Evolutionary conservation across 768 basidiomycete genomes (phyloP).

Genomic region (Lentinula guzmanii): DNA sequence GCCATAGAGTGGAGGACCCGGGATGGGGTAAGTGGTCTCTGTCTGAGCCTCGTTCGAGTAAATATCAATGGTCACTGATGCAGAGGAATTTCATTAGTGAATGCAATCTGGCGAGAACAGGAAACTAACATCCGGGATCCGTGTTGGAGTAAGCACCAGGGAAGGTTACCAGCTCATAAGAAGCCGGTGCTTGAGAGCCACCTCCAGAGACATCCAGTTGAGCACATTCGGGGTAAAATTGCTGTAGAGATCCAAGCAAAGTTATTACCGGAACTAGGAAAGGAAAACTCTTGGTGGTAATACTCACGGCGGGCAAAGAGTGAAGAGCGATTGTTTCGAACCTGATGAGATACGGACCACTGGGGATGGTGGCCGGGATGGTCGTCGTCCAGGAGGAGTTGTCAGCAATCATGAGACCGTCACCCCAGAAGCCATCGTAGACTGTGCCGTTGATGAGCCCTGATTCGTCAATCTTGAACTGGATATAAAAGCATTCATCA

Average conservation of each 20-base stretch:
- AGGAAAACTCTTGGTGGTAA: background rate
- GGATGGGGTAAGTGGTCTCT: slow-evolving; percentile 34
- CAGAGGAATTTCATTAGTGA: slow-evolving; percentile 13
- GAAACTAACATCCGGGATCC: slow-evolving; percentile 36
- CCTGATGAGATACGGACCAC: slow-evolving; percentile 41
- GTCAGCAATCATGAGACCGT: slow-evolving; percentile 38
- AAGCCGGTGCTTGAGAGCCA: slow-evolving; percentile 31
- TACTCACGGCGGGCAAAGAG: slow-evolving; percentile 43
- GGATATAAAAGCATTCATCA: background rate
- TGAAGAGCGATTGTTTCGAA: slow-evolving; percentile 47
- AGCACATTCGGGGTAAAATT: slow-evolving; percentile 66
- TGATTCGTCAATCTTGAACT: slow-evolving; percentile 45
- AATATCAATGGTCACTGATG: slow-evolving; percentile 18
- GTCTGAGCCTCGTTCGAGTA: slow-evolving; percentile 35
- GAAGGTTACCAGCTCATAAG: slow-evolving; percentile 40
- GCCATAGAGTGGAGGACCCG: slow-evolving; percentile 32
- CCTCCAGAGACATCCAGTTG: slow-evolving; percentile 37
- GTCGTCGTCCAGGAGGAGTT: slow-evolving; percentile 42
- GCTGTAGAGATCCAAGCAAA: slow-evolving; percentile 23
- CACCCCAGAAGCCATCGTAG: slow-evolving; percentile 31
- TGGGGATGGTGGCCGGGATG: slow-evolving; percentile 37
- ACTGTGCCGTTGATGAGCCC: slow-evolving; percentile 39
- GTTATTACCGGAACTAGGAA: background rate
- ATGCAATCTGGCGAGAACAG: background rate
- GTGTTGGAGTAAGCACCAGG: slow-evolving; percentile 37